Conservation (phyloP, 352 stramenopile species). For the Pythium biforme region DNA sequence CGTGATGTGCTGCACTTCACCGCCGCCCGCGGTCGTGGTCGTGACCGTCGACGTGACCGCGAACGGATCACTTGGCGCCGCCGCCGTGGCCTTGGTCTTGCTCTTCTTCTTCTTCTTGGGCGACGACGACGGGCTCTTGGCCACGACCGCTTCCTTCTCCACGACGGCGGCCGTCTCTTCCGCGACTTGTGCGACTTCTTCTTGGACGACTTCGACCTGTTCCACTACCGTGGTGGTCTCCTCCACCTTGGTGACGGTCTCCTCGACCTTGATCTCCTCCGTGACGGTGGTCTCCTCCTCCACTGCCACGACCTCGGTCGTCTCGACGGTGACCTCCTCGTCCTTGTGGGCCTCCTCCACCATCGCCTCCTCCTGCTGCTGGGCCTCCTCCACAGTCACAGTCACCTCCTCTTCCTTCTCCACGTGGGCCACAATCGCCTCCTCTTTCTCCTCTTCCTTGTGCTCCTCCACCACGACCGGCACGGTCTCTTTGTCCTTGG, state of each 20-base stretch:
- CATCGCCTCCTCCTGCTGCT: constrained; percentile 10
- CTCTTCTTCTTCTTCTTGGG: constrained; percentile 11
- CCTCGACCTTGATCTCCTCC: constrained; percentile 11
- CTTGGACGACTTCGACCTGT: not conserved
- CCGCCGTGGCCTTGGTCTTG: constrained; percentile 8
- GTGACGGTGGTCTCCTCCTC: constrained; percentile 2
- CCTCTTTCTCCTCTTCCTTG: constrained; percentile 9
- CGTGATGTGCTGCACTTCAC: constrained; percentile 16
- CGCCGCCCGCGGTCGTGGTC: not conserved
- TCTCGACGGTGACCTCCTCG: constrained; percentile 9
- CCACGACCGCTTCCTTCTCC: not conserved
- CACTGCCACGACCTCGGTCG: not conserved
- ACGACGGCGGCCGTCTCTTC: not conserved
- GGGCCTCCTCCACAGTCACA: constrained; percentile 4
- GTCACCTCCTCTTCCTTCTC: not conserved
- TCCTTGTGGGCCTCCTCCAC: constrained; percentile 20
- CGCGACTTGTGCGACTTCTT: not conserved
- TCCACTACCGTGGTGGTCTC: not conserved
- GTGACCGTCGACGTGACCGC: constrained; percentile 13
- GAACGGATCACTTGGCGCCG: constrained; percentile 9
- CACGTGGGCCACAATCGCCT: not conserved
- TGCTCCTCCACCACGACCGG: constrained; percentile 19
- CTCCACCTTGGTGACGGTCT: not conserved
- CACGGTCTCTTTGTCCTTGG: constrained; percentile 12
- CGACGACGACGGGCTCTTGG: constrained; percentile 8